Base-by-base conservation (phyloP, 2,329 filamentous ascomycete genomes). In the Aspergillus pseudoglaucus region DNA sequence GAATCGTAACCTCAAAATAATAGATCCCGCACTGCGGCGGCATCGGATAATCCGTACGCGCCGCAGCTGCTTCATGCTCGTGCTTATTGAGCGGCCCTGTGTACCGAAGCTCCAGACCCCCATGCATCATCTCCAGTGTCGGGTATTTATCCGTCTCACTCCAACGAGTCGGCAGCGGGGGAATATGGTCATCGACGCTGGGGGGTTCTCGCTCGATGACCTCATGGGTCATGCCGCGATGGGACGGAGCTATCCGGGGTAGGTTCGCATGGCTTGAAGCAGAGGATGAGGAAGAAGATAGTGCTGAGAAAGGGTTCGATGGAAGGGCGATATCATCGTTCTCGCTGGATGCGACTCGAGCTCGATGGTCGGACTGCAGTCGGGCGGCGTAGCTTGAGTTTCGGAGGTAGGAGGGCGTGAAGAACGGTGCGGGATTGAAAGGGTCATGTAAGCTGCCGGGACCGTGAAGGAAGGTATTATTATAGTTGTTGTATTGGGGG, bases 1-100 rank as follows among this genome's bases (percentile, higher is more conserved):
- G 65, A 42, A 88, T 79, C 7, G 79, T 80, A 30, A 83, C 75
- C 60, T 98, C 93, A 62, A 83, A 98, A 66, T 98, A 98, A 68
- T 95, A 98, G 50, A 98, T 85, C 2, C 93, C 93, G 56, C 88
- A 93, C 61, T 95, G 86, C 32, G 83, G 78, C 3, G 93, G 90
- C 82, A 97, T 96, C 43, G 84, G 81, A 64, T 90, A 77, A 66
- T 98, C 87, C 23, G 90, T 82, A 47, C 93, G 83, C 49, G 95
- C 83, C 10, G 88, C 82, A 32, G 83, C 89, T 15, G 89, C 88
- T 65, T 97, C 93, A 61, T 87, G 74, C 10, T 85, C 82, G 49
- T 76, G 72, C 40, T 78, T 77, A 63, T 82, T 81, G 37, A 73
- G 71, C 9, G 74, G 66, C 18, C 80, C 80, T 37, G 68, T 71